Base-by-base conservation (phyloP, 1,284 basidiomycete genomes). In the Chalciporus sp. region DNA sequence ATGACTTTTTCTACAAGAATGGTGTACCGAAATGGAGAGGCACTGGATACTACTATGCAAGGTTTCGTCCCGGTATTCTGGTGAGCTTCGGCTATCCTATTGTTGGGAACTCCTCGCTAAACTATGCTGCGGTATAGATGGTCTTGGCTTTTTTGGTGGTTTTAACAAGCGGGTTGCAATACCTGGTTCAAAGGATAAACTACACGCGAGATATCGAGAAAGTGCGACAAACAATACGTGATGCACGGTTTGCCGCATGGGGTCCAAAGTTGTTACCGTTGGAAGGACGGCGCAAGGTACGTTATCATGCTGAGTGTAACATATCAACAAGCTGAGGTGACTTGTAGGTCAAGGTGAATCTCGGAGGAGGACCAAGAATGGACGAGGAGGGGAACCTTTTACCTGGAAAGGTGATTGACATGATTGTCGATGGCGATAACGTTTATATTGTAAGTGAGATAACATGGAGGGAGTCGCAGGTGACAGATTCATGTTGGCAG, bases 1-100 rank as follows among this genome's bases (percentile, higher is more conserved):
- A 94, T 61, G 90, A 95, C 72, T 93, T 92, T 74, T 95, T 94
- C 78, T 90, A 89, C 76, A 92, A 93, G 72, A 93, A 94, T 58
- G 92, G 92, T 35, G 92, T 95, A 5, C 92, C 92, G 0, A 89
- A 81, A 66, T 95, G 92, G 92, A 80, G 92, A 63, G 92, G 88
- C 14, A 92, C 86, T 23, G 86, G 85, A 44, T 96, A 97, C 72
- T 96, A 95, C 72, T 97, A 97, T 72, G 85, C 90, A 33, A 86
- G 95, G 56, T 98, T 90, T 80, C 83, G 95, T 42, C 95, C 95
- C 19, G 93, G 94, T 41, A 80, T 98, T 59, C 83, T 84, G 56
- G 88, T 90, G 63, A 58, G 85, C 16, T 67, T 16, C 16, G 12
- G 33, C 11, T 23, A 48, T 42, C 46, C 33, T 28, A 42, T 37